These are phyloP conservation scores for Ramaria rubella DNA, from an alignment of 768 basidiomycete species.

Conservation along the genomic window DNA sequence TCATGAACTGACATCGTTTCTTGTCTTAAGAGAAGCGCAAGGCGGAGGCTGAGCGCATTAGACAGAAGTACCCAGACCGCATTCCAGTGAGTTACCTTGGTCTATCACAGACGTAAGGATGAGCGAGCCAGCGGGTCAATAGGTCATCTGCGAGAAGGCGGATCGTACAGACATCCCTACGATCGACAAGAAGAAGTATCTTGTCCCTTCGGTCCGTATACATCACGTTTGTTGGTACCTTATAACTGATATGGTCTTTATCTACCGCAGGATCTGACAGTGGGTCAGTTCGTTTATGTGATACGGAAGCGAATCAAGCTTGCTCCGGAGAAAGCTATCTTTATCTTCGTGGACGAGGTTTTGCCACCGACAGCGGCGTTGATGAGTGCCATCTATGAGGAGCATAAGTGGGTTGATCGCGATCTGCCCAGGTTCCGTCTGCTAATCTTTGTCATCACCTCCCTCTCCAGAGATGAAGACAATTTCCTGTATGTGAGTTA, in stretches of 20 bases:
- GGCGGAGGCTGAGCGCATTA: conserved; percentile 96
- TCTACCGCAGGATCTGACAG: conserved; percentile 74
- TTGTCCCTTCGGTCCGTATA: conserved; percentile 83
- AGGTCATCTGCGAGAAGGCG: conserved; percentile 99
- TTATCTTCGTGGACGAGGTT: conserved; percentile 99
- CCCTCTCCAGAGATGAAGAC: conserved; percentile 79
- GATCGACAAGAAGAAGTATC: conserved; percentile 99
- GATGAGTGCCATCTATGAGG: conserved; percentile 99
- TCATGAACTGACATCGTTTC: conserved; percentile 10
- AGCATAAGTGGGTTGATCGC: conserved; percentile 79
- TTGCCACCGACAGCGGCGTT: conserved; percentile 95
- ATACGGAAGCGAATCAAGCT: conserved; percentile 99
- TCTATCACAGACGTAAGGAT: conserved; percentile 14
- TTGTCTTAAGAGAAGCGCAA: conserved; percentile 85
- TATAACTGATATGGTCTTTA: not conserved
- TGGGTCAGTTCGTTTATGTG: conserved; percentile 98
- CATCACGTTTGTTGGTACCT: not conserved
- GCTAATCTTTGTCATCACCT: not conserved
- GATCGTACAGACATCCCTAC: conserved; percentile 98
- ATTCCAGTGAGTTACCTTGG: conserved; percentile 69
- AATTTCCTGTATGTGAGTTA: conserved; percentile 98
- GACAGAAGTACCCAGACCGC: conserved; percentile 97
- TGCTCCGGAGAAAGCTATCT: conserved; percentile 98
- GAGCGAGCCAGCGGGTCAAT: conserved; percentile 1
- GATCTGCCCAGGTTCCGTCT: not conserved